These are phyloP conservation scores for Epithele typhae DNA, from an alignment of 768 basidiomycete genomes.

Conservation along the genomic window DNA sequence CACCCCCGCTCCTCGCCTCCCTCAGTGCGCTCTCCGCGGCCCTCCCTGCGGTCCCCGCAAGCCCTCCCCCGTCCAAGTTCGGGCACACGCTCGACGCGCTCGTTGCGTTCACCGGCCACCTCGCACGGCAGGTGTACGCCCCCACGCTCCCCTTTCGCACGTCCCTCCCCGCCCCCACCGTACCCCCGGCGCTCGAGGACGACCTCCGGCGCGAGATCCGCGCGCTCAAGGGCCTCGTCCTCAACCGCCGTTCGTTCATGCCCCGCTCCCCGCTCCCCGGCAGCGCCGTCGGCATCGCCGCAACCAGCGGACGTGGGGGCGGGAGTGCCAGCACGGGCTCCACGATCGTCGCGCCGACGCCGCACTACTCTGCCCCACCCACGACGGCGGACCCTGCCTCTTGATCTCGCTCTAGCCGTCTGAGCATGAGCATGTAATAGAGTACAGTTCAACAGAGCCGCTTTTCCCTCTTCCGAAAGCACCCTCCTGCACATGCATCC, in stretches of 20 bases:
- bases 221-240: conserved; percentile 72
- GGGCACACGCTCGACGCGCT: conserved; percentile 64
- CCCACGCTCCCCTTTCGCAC: conserved; percentile 28
- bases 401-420: too few relatives aligned
- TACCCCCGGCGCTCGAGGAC: conserved; percentile 46
- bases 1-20: conserved; percentile 28
- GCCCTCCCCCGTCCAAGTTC: conserved; percentile 24
- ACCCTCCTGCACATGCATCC: too few relatives aligned
- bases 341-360: too few relatives aligned
- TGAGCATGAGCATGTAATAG: too few relatives aligned
- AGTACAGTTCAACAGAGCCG: too few relatives aligned
- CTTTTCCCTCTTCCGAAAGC: too few relatives aligned
- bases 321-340: too few relatives aligned
- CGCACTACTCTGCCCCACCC: too few relatives aligned
- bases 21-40: conserved; percentile 16
- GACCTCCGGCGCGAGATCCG: conserved; percentile 71
- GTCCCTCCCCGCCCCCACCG: conserved; percentile 13
- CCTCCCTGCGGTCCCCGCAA: conserved; percentile 15
- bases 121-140: conserved; percentile 68
- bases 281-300: too few relatives aligned
- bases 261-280: too few relatives aligned
- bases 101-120: conserved; percentile 73
- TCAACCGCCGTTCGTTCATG: conserved; percentile 50
- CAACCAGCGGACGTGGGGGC: too few relatives aligned
- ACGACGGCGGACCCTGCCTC: too few relatives aligned